Evolutionary conservation across 768 basidiomycete species (phyloP), one percentile per base, ranked within the genome.

Genomic region (Boletus sp.): DNA sequence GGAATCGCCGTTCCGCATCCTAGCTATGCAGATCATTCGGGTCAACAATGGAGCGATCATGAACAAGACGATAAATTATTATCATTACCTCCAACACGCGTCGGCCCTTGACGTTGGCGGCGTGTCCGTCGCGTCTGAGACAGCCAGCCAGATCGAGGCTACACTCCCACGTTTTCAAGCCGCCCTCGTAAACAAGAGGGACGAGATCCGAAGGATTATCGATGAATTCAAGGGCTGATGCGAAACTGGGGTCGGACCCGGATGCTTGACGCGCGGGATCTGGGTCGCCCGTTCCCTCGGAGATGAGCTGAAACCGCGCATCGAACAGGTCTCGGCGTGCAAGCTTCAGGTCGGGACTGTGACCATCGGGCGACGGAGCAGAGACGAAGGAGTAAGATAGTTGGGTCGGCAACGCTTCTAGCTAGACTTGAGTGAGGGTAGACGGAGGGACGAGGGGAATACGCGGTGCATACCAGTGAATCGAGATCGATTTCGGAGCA

Each of bases 141-240:
- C 86, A 88, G 35, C 83, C 78, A 0, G 90, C 90, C 3, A 98
- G 77, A 70, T 98, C 96, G 14, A 94, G 73, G 47, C 91, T 90
- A 62, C 93, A 96, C 71, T 99, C 96, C 96, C 96, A 99, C 2
- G 94, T 98, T 73, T 98, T 98, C 50, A 98, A 71, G 6, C 96
- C 96, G 20, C 96, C 96, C 74, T 99, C 96, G 63, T 99, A 98
- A 1, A 94, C 79, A 1, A 94, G 87, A 3, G 94, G 90, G 4
- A 98, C 84, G 14, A 99, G 82, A 72, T 98, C 96, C 0, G 93
- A 92, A 0, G 89, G 89, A 1, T 87, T 83, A 60, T 93, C 89
- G 17, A 96, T 76, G 55, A 89, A 92, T 12, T 79, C 77, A 1
- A 89, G 75, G 0, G 80, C 80, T 0, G 75, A 71, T 45, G 67